A percentile compares a stretch with the other conserved stretches of the same genome.
phyloP scores from a whole-genome alignment of 306 rosid genomes.

The Inga leiocalycina region DNA sequence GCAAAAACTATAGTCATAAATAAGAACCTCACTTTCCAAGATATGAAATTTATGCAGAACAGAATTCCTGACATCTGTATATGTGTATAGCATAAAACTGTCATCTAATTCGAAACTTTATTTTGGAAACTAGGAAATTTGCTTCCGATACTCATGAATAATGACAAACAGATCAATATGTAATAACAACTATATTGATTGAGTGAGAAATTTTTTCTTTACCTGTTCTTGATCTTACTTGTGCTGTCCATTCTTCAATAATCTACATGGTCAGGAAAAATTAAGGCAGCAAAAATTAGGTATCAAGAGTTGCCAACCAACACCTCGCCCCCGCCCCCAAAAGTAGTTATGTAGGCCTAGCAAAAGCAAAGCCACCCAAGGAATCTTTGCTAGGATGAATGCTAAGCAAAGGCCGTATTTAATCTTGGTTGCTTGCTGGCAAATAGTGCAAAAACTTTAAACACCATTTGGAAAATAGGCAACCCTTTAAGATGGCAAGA shows the following conservation, averaged over 20 bases:
- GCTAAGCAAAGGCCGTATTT: constrained; percentile 33
- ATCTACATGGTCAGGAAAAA: constrained; percentile 55
- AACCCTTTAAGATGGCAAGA: constrained; percentile 47
- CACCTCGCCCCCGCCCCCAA: neutral
- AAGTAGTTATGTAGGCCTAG: constrained; percentile 28
- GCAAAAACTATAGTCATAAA: neutral
- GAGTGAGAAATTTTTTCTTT: neutral
- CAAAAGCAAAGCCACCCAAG: constrained; percentile 40
- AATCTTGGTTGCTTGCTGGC: constrained; percentile 70
- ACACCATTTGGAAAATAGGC: constrained; percentile 62
- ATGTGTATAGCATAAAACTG: neutral
- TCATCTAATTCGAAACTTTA: neutral
- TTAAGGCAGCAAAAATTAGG: constrained; percentile 14
- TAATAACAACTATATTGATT: neutral
- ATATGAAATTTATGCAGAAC: constrained; percentile 22
- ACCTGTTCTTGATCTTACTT: constrained; percentile 82
- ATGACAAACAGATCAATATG: constrained; percentile 15
- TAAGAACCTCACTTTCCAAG: constrained; percentile 9
- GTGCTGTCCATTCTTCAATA: constrained; percentile 84
- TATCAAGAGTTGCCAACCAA: neutral
- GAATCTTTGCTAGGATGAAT: constrained; percentile 27
- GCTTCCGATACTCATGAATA: constrained; percentile 14
- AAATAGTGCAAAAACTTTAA: constrained; percentile 49
- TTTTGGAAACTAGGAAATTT: constrained; percentile 13
- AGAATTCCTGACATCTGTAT: constrained; percentile 15